A percentile compares a stretch with the other conserved stretches of the same genome.
These are phyloP conservation scores for Abrus pulchellus DNA, from an alignment of 306 rosid genomes.

Conservation along the genomic window DNA sequence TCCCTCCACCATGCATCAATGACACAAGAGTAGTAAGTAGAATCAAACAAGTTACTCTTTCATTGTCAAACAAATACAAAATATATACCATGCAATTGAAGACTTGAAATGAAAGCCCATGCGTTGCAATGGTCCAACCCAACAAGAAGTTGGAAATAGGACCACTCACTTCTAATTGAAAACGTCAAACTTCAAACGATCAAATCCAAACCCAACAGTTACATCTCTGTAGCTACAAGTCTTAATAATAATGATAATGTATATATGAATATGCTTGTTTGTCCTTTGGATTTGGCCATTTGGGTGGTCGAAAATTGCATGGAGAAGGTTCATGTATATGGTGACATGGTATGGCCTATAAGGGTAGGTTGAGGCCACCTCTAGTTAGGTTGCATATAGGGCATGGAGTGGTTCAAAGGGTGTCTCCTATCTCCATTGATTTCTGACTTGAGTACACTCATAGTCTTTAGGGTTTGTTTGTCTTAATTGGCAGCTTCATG, in stretches of 20 bases:
- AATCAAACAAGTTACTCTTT: background rate
- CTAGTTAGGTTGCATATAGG: constrained; percentile 31
- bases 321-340: background rate
- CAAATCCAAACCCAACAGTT: background rate
- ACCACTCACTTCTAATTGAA: constrained; percentile 23
- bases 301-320: constrained; percentile 43
- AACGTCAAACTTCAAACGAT: background rate
- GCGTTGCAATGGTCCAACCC: constrained; percentile 52
- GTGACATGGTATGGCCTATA: constrained; percentile 11
- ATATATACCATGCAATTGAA: background rate
- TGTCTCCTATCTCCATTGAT: constrained; percentile 25
- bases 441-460: constrained; percentile 3
- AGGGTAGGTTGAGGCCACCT: constrained; percentile 43
- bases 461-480: background rate
- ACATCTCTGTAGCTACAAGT: background rate
- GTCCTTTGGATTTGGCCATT: constrained; percentile 22
- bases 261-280: background rate
- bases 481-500: background rate
- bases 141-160: constrained; percentile 12
- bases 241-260: background rate
- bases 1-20: background rate
- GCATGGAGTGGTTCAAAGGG: constrained; percentile 27
- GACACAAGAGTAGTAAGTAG: too few species aligned
- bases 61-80: background rate
- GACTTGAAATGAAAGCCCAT: background rate